Evolutionary conservation across 1,284 basidiomycete genomes (phyloP).

Genomic region (Cryptococcus sp.): DNA sequence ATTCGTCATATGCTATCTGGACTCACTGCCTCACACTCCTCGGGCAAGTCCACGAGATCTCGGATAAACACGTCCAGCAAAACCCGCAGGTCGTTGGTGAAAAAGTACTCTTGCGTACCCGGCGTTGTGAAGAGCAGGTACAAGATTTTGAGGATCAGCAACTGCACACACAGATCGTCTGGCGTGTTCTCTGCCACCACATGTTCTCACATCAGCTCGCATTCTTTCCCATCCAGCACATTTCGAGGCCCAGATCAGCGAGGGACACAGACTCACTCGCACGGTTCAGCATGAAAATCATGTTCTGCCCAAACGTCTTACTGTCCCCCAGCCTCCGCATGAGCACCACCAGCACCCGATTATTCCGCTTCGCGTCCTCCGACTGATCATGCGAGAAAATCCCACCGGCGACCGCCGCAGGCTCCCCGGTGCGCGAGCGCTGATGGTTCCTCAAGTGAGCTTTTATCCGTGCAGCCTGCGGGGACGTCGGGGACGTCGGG

Average conservation of each 20-base stretch:
- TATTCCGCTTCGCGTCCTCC: conserved; percentile 53
- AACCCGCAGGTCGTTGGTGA: conserved; percentile 94
- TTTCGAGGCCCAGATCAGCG: background rate
- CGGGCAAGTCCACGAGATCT: conserved; percentile 84
- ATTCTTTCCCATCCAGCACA: too few relatives aligned
- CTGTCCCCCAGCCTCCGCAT: conserved; percentile 75
- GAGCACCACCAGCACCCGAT: conserved; percentile 78
- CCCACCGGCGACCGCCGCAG: background rate
- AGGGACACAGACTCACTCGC: conserved; percentile 60
- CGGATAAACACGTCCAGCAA: conserved; percentile 95
- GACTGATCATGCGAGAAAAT: conserved; percentile 22
- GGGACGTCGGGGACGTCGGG: background rate
- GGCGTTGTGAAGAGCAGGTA: conserved; percentile 93
- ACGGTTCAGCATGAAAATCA: conserved; percentile 98
- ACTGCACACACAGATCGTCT: conserved; percentile 91
- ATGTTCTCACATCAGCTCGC: background rate
- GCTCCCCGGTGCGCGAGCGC: conserved; percentile 23
- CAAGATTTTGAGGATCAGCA: conserved; percentile 89
- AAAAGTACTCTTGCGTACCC: conserved; percentile 93
- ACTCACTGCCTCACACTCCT: conserved; percentile 86
- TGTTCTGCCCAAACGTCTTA: conserved; percentile 95
- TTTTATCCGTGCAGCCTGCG: background rate
- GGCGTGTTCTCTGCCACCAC: conserved; percentile 63
- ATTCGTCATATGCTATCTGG: background rate
- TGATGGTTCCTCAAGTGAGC: conserved; percentile 23